A percentile compares a stretch with the other conserved stretches of the same genome.
Evolutionary conservation across 2,329 filamentous ascomycete species (phyloP).

Genomic region (Cadophora sp.): DNA sequence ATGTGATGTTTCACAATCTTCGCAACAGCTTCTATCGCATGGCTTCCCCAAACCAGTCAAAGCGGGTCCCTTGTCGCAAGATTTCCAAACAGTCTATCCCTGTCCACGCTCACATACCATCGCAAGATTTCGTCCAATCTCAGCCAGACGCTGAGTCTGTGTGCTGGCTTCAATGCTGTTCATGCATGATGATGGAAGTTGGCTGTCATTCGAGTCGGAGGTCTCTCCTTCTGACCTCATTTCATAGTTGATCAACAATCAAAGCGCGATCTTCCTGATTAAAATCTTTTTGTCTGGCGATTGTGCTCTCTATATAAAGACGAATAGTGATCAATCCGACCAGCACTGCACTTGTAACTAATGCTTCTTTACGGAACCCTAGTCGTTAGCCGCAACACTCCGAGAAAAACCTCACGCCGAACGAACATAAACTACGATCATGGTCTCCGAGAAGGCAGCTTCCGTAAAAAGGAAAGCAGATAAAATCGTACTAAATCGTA

Average conservation of each 20-base stretch:
- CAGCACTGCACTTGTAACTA: not conserved
- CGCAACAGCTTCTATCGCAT: not conserved
- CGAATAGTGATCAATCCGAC: not conserved
- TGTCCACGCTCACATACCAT: not conserved
- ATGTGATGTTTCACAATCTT: not conserved
- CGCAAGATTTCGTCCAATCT: conserved; percentile 4
- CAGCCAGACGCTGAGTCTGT: not conserved
- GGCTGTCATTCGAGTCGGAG: not conserved
- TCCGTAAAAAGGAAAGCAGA: not conserved
- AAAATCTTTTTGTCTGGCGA: not conserved
- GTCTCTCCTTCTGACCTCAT: not conserved
- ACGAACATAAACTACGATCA: not conserved
- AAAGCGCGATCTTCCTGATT: not conserved
- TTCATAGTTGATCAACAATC: not conserved
- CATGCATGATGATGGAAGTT: conserved; percentile 5
- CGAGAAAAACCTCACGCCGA: not conserved
- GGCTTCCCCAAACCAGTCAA: not conserved
- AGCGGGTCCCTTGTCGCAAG: not conserved
- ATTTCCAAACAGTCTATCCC: not conserved
- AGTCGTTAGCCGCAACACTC: not conserved
- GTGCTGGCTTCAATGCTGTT: not conserved
- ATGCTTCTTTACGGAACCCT: not conserved
- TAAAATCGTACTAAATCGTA: conserved; percentile 7
- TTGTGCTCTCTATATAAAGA: not conserved
- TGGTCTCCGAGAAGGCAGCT: conserved; percentile 5